Percentiles rank a stretch among this genome's conserved stretches.
Conservation (phyloP, 2,329 filamentous ascomycete species). For the Drechslerella dactyloides region DNA sequence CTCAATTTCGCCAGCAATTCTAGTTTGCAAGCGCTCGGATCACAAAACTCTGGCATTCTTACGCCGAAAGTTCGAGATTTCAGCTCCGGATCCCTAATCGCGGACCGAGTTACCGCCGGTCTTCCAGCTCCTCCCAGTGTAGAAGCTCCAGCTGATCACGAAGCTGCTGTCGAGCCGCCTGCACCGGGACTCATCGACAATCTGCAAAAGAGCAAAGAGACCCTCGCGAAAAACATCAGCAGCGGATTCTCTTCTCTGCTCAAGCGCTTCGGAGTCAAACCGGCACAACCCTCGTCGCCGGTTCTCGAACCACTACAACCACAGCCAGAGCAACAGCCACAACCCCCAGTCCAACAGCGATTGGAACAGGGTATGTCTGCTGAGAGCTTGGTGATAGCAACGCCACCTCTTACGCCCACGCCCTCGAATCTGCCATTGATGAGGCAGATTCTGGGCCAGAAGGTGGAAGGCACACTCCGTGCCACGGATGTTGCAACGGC, state of each 20-base stretch:
- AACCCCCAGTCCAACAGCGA: slow-evolving; percentile 12
- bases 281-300: slow-evolving; percentile 13
- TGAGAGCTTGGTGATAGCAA: slow-evolving; percentile 22
- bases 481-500: slow-evolving; percentile 19
- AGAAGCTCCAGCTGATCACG: slow-evolving; percentile 8
- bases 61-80: slow-evolving; percentile 16
- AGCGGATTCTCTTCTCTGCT: slow-evolving; percentile 29
- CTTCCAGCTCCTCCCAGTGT: slow-evolving; percentile 12
- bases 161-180: slow-evolving; percentile 12
- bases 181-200: slow-evolving; percentile 15
- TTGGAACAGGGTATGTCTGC: slow-evolving; percentile 25
- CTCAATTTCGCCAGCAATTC: slow-evolving; percentile 25
- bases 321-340: slow-evolving; percentile 16
- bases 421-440: slow-evolving; percentile 32
- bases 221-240: slow-evolving; percentile 21
- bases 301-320: slow-evolving; percentile 11
- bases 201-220: slow-evolving; percentile 19
- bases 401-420: slow-evolving; percentile 27
- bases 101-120: slow-evolving; percentile 17
- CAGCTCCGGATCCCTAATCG: slow-evolving; percentile 18
- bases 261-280: slow-evolving; percentile 34
- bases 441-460: slow-evolving; percentile 37
- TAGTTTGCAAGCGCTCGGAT: slow-evolving; percentile 18
- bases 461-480: slow-evolving; percentile 43
- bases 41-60: slow-evolving; percentile 18